phyloP scores from a whole-genome alignment of 129 eudicot genomes.

The Tagetes patula region DNA sequence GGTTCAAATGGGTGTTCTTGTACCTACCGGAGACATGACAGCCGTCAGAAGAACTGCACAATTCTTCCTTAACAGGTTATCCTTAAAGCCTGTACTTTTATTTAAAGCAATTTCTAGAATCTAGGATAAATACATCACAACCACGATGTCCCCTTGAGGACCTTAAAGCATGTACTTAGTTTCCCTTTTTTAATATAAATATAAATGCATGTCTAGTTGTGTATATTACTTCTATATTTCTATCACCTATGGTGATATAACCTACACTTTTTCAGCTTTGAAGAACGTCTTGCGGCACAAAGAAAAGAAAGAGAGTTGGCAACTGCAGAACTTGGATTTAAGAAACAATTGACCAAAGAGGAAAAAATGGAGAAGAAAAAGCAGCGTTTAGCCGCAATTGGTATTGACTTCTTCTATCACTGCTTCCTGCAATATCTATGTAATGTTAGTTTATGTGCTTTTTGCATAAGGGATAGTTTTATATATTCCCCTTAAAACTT shows the following conservation, averaged over 20 bases:
- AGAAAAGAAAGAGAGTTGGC: slow-evolving; percentile 84
- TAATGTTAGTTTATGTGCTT: slow-evolving; percentile 17
- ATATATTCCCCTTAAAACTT: background rate
- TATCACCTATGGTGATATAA: background rate
- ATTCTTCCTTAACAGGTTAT: slow-evolving; percentile 87
- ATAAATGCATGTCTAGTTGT: background rate
- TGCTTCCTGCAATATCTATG: slow-evolving; percentile 9
- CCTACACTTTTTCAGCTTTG: slow-evolving; percentile 61
- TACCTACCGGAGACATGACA: slow-evolving; percentile 99
- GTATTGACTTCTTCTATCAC: slow-evolving; percentile 36
- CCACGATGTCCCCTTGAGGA: too few relatives aligned
- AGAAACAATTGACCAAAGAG: slow-evolving; percentile 79
- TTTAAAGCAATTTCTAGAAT: too few relatives aligned
- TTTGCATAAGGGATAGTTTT: background rate
- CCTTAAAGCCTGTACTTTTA: background rate
- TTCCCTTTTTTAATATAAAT: slow-evolving; percentile 12
- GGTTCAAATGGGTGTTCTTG: slow-evolving; percentile 99
- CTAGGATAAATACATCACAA: too few relatives aligned
- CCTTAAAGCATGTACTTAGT: slow-evolving; percentile 5
- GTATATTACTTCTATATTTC: background rate
- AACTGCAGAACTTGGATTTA: slow-evolving; percentile 75
- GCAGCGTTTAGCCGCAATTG: slow-evolving; percentile 89
- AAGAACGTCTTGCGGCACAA: slow-evolving; percentile 92
- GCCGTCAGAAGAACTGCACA: slow-evolving; percentile 96
- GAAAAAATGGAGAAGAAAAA: slow-evolving; percentile 74